These are phyloP conservation scores for Diplodia scrobiculata DNA, from an alignment of 2,329 filamentous ascomycete genomes.

Conservation along the genomic window DNA sequence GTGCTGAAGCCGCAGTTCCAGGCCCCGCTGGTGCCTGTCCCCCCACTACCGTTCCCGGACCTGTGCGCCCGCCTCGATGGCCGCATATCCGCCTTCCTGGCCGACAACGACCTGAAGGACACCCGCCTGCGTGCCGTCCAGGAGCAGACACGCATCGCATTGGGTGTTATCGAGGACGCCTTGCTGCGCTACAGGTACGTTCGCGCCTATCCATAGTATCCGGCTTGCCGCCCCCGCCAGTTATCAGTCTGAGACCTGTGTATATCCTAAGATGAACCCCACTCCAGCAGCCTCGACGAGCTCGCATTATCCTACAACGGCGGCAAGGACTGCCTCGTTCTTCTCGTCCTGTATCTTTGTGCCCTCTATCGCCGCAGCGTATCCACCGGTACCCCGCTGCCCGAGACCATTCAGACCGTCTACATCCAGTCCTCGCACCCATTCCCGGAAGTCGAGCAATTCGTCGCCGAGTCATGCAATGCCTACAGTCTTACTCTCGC, in stretches of 20 bases:
- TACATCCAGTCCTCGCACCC: slow-evolving; percentile 86
- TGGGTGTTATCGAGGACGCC: slow-evolving; percentile 74
- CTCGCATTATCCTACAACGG: slow-evolving; percentile 95
- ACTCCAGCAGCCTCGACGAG: slow-evolving; percentile 63
- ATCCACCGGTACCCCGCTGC: slow-evolving; percentile 43
- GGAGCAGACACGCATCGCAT: slow-evolving; percentile 69
- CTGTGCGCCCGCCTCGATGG: slow-evolving; percentile 57
- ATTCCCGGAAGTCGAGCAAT: slow-evolving; percentile 82
- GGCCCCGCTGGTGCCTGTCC: slow-evolving; percentile 44
- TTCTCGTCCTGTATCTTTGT: slow-evolving; percentile 82
- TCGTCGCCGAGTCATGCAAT: slow-evolving; percentile 67
- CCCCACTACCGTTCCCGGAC: slow-evolving; percentile 51
- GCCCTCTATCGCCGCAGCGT: slow-evolving; percentile 51
- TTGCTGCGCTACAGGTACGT: slow-evolving; percentile 73
- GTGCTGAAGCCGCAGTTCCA: slow-evolving; percentile 35
- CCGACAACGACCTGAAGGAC: slow-evolving; percentile 55
- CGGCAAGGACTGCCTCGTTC: slow-evolving; percentile 94
- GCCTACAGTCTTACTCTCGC: slow-evolving; percentile 75
- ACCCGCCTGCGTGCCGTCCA: slow-evolving; percentile 64
- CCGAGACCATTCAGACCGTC: slow-evolving; percentile 68
- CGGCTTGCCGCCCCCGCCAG: slow-evolving; percentile 18
- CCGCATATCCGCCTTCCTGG: slow-evolving; percentile 67
- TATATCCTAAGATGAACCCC: slow-evolving; percentile 33
- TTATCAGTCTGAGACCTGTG: slow-evolving; percentile 18
- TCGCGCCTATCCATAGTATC: slow-evolving; percentile 8